Evolutionary conservation across 805 yeast species (phyloP).

Genomic region (Scheffersomyces spartinae): DNA sequence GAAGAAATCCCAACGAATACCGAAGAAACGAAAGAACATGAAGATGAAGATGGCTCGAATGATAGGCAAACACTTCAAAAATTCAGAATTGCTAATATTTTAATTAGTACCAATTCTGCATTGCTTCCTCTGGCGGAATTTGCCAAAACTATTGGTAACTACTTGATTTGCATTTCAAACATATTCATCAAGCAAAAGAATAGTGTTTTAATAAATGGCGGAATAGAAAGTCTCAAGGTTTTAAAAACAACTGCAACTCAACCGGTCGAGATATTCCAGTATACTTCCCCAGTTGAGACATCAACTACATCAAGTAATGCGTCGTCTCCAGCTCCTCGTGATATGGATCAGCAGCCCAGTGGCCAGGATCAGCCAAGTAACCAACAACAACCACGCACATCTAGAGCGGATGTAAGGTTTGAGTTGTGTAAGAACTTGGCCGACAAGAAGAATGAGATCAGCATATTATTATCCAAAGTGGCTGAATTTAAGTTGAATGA

Average conservation of each 20-base stretch:
- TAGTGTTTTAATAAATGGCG: constrained; percentile 34
- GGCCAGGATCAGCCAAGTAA: too few relatives aligned
- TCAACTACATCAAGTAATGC: constrained; percentile 1
- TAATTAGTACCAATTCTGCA: constrained; percentile 37
- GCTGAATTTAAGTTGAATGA: constrained; percentile 4
- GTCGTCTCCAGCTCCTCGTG: constrained; percentile 4
- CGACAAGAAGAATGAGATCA: constrained; percentile 6
- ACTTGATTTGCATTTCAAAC: constrained; percentile 14
- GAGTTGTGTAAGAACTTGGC: constrained; percentile 25
- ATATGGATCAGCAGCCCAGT: too few relatives aligned
- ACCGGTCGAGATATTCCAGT: constrained; percentile 14
- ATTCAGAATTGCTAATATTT: constrained; percentile 24
- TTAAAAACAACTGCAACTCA: constrained; percentile 9
- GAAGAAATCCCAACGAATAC: background rate
- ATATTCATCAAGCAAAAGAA: constrained; percentile 33
- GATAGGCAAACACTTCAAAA: constrained; percentile 9
- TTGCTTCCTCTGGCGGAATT: constrained; percentile 29
- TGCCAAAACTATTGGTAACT: too few relatives aligned
- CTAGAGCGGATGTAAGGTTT: constrained; percentile 41
- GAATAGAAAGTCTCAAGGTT: constrained; percentile 24
- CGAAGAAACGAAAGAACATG: constrained; percentile 1
- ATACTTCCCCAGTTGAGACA: constrained; percentile 3
- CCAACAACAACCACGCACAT: too few relatives aligned
- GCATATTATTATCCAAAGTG: constrained; percentile 6
- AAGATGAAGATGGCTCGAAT: constrained; percentile 4